These are phyloP conservation scores for Groenewaldozyma sp. DNA, from an alignment of 1,139 yeast genomes.

Conservation along the genomic window DNA sequence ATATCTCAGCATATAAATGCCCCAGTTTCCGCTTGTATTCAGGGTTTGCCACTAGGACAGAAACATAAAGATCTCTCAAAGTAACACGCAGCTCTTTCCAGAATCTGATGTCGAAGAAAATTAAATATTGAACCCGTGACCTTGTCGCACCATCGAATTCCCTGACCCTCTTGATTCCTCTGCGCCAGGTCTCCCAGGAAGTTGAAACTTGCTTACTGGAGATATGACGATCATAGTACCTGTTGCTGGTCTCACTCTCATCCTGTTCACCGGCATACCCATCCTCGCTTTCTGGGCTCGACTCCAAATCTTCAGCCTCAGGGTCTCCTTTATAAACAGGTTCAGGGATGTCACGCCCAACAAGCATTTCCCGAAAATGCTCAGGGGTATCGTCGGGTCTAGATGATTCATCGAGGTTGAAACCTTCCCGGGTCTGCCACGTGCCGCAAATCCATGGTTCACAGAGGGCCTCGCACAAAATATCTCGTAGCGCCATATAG, in stretches of 20 bases:
- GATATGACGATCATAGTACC: no score
- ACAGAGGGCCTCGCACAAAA: slow-evolving; percentile 47
- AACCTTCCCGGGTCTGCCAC: not conserved
- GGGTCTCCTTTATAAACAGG: not conserved
- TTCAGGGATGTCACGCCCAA: slow-evolving; percentile 1
- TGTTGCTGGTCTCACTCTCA: no score
- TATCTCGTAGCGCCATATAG: slow-evolving; percentile 39
- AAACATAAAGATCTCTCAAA: slow-evolving; percentile 60
- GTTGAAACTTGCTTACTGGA: no score
- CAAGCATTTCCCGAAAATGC: not conserved
- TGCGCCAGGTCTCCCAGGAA: not conserved
- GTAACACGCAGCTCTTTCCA: slow-evolving; percentile 58
- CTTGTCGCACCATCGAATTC: slow-evolving; percentile 7
- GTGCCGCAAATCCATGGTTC: slow-evolving; percentile 43
- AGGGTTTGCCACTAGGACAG: slow-evolving; percentile 60
- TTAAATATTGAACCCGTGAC: slow-evolving; percentile 65
- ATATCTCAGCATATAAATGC: slow-evolving; percentile 73
- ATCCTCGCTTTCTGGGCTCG: not conserved
- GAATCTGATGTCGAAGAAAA: slow-evolving; percentile 60
- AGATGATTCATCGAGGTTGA: not conserved
- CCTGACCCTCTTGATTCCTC: not conserved
- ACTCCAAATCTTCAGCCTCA: not conserved
- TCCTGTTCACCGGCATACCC: not conserved
- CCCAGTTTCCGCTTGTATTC: slow-evolving; percentile 53
- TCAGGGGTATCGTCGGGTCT: slow-evolving; percentile 4